These are phyloP conservation scores for Lactarius sanguifluus DNA, from an alignment of 768 basidiomycete species.

Conservation along the genomic window DNA sequence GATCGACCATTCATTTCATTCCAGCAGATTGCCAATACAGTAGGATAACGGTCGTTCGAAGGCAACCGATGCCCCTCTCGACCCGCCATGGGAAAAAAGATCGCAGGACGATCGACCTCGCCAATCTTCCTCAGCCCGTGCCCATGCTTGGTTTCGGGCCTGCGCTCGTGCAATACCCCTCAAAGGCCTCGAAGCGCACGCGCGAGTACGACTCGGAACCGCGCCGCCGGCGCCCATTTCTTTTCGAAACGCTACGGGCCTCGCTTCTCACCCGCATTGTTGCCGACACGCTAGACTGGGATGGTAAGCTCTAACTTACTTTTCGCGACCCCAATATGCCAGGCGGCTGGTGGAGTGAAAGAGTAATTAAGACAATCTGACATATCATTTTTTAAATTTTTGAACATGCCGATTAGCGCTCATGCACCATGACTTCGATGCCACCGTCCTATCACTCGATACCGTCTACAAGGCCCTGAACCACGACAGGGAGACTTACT, in stretches of 20 bases:
- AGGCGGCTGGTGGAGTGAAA: neutral
- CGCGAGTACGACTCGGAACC: neutral
- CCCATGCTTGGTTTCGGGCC: neutral
- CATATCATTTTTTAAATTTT: neutral
- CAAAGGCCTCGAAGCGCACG: neutral
- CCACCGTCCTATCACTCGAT: constrained; percentile 21
- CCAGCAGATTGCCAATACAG: too few species aligned
- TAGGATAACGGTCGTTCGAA: too few species aligned
- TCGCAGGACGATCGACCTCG: constrained; percentile 8
- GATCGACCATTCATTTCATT: neutral
- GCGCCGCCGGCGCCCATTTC: constrained; percentile 15
- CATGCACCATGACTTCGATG: constrained; percentile 16
- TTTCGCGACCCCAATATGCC: neutral
- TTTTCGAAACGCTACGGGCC: constrained; percentile 20
- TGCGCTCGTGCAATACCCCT: neutral
- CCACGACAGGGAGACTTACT: constrained; percentile 23
- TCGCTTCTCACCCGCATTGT: constrained; percentile 12
- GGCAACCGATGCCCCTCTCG: constrained; percentile 5
- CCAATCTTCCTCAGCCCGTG: constrained; percentile 13
- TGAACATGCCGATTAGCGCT: neutral
- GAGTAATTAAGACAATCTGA: constrained; percentile 11
- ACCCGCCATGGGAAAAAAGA: constrained; percentile 2
- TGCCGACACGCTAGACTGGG: constrained; percentile 30
- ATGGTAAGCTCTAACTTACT: constrained; percentile 19
- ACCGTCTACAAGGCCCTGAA: constrained; percentile 13